Base-by-base conservation (phyloP, 2,329 filamentous ascomycete species). In the Rhynchosporium secalis region DNA sequence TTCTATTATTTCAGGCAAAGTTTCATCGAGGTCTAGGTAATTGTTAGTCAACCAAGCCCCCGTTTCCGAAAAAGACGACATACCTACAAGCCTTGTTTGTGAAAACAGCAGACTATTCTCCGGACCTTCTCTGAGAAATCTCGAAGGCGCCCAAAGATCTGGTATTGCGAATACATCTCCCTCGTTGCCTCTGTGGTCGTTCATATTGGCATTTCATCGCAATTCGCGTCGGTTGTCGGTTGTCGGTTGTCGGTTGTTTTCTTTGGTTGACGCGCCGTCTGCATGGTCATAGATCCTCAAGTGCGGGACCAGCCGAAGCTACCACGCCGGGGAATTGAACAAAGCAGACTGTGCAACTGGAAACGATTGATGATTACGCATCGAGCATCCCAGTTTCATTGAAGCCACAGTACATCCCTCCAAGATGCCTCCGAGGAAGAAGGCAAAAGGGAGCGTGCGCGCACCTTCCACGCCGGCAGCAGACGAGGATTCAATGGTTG, bases 341-440 rank as follows among this genome's bases (percentile, higher is more conserved):
- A 46, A n/a, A 28, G 9, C 26, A 56, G 28, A 28, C 12, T 15
- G 20, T 31, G 38, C 13, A 41, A 15, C 28, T 58, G 63, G 40
- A 33, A 20, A 49, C 45, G 38, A 15, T 49, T 41, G 20, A 20
- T 28, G 43, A 49, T 48, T 54, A n/a, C 38, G 56, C 8, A 33
- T 38, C 40, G 26, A 26, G 28, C 46, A 46, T 47, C 33, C 56
- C 33, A 58, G 31, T 47, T 20, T 45, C 45, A 56, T 56, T 47
- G 15, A 31, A 26, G 20, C 9, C n/a, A 36, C 38, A 13, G 10
- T 1, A 8, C n/a, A 5, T 20, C 8, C 45, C 46, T 43, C 57
- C 62, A 72, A 67, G 51, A 91, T 91, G 88, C 85, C 88, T 60
- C 88, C 88, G 1, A 83, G 85, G 67, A 92, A 92, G 75, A 88